Evolutionary conservation across 2,329 filamentous ascomycete genomes (phyloP), one percentile per base, ranked within the genome.

Genomic region (Neurospora sp.): DNA sequence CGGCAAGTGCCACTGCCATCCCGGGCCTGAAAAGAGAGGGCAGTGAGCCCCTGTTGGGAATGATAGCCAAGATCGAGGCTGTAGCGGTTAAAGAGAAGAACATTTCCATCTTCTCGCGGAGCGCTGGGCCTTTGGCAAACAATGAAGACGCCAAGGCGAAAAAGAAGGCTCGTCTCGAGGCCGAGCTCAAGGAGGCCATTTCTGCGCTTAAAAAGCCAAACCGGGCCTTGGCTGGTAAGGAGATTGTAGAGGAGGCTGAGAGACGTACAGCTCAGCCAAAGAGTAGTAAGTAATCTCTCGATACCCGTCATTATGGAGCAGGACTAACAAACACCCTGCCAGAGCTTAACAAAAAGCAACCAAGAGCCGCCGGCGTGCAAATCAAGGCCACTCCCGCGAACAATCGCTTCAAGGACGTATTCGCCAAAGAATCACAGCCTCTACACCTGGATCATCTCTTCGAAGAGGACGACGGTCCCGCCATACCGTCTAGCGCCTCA

Each of bases 161-260:
- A 75, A 91, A 88, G 78, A 90, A 90, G 76, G 89, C 89, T 2
- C 80, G 86, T 28, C 84, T 93, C 1, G 88, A 93, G 67, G 87
- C 89, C 38, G 90, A 93, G 76, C 80, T 95, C 40, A 87, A 88
- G 73, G 87, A 92, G 71, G 92, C 92, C 9, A 94, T 96, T 67
- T 87, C 86, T 6, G 86, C 89, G 10, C 78, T 95, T 58, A 90
- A 91, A 77, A 93, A 90, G 78, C 92, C 92, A 0, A 93, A 95
- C 75, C 87, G 92, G 66, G 85, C 87, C 28, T 83, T 91, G 52
- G 90, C 90, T 13, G 88, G 89, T 39, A 89, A 89, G 75, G 85
- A 88, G 43, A 83, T 91, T 70, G 87, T 86, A 3, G 90, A 92
- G 73, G 89, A 87, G 36, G 85, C 87, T 4, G 90, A 93, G 77